A percentile compares a stretch with the other conserved stretches of the same genome.
These are phyloP conservation scores for Ustilago shanxiensis DNA, from an alignment of 1,284 basidiomycete species.

Conservation along the genomic window DNA sequence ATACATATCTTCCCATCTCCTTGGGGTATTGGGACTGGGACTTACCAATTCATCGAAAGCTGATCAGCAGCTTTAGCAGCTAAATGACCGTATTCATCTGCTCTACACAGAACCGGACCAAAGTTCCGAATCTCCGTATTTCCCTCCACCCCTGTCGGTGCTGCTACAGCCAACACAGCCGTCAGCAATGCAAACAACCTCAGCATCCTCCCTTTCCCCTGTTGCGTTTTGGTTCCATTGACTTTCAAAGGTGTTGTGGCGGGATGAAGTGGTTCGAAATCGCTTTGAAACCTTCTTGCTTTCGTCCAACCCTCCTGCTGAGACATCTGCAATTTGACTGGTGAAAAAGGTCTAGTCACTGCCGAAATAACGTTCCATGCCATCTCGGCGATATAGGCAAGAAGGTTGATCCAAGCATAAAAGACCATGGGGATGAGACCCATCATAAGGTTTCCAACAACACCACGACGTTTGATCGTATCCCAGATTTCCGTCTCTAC, in stretches of 20 bases:
- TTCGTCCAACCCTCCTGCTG: conserved; percentile 7
- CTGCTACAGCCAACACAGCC: conserved; percentile 22
- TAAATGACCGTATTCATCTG: conserved; percentile 56
- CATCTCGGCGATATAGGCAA: conserved; percentile 66
- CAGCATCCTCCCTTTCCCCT: conserved; percentile 27
- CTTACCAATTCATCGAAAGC: conserved; percentile 47
- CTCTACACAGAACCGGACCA: conserved; percentile 52
- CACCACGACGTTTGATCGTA: conserved; percentile 76
- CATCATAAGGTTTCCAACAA: conserved; percentile 77
- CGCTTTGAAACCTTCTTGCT: conserved; percentile 30
- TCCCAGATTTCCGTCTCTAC: conserved; percentile 78
- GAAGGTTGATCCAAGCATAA: conserved; percentile 71
- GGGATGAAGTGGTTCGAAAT: conserved; percentile 24
- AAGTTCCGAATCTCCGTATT: conserved; percentile 58
- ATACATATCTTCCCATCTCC: too few relatives aligned
- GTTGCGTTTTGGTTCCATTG: background rate
- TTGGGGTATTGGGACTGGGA: background rate
- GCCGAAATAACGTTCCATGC: conserved; percentile 5
- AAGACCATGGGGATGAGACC: conserved; percentile 72
- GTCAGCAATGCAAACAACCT: conserved; percentile 44
- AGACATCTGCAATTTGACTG: background rate
- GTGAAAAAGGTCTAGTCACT: conserved; percentile 13
- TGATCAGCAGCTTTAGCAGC: conserved; percentile 54
- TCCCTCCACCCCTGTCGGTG: conserved; percentile 16
- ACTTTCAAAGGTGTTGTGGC: background rate